Evolutionary conservation across 164 flowering plant species (phyloP).

Genomic region (Protea cynaroides): DNA sequence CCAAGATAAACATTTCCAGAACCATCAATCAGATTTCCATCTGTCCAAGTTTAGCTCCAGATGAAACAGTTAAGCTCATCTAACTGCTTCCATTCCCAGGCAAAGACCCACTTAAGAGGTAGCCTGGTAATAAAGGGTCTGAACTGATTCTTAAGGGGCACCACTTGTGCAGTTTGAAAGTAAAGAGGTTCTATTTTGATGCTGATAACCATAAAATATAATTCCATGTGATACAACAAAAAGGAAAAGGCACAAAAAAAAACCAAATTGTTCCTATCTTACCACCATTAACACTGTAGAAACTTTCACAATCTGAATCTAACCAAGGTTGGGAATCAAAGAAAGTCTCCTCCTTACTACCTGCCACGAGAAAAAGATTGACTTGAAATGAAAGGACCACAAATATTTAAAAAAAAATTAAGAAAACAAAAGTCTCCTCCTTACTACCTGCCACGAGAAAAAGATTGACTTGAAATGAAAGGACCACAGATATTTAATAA

Average conservation of each 20-base stretch:
- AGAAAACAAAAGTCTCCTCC: conserved; percentile 74
- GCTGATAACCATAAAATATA: neutral
- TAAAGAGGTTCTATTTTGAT: neutral
- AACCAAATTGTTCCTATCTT: conserved; percentile 11
- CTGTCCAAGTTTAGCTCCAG: no score
- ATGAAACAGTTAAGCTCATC: neutral
- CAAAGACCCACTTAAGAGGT: neutral
- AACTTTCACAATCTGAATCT: conserved; percentile 88
- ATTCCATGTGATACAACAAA: neutral
- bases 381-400: conserved; percentile 1
- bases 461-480: neutral
- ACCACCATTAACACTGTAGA: conserved; percentile 85
- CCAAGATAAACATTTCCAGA: neutral
- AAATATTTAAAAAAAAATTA: no score
- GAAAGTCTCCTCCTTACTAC: conserved; percentile 74
- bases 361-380: conserved; percentile 26
- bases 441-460: conserved; percentile 51
- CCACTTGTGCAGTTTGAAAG: neutral
- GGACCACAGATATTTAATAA: neutral
- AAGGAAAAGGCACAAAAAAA: neutral
- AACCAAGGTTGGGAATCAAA: conserved; percentile 76
- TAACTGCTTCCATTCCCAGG: neutral
- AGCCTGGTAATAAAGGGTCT: neutral
- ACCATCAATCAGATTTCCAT: no score
- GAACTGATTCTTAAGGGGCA: neutral